phyloP scores from a whole-genome alignment of 441 rosid genomes.

The Pelargonium australe region DNA sequence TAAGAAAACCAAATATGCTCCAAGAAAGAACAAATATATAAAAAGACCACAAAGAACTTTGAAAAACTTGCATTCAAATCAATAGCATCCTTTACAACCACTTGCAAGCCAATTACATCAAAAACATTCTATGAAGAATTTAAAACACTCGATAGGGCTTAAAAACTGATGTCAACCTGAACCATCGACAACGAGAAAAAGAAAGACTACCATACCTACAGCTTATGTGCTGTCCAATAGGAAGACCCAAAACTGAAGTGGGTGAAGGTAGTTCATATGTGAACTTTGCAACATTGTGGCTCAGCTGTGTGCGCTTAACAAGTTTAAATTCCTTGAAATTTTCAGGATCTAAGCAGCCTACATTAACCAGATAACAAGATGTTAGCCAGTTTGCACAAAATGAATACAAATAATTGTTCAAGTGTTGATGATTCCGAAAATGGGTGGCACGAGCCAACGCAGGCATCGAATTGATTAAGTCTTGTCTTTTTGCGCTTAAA shows the following conservation, averaged over 20 bases:
- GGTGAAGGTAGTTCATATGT: constrained; percentile 42
- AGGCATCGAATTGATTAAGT: background rate
- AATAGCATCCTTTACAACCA: background rate
- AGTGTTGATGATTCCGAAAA: too few relatives aligned
- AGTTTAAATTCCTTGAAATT: constrained; percentile 42
- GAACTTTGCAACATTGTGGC: constrained; percentile 46
- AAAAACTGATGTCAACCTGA: background rate
- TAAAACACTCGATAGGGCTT: background rate
- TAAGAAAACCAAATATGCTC: background rate
- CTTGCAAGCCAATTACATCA: background rate
- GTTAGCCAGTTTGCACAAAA: background rate
- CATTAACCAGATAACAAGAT: constrained; percentile 1
- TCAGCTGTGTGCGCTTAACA: constrained; percentile 33
- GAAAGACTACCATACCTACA: constrained; percentile 27
- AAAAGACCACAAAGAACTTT: background rate
- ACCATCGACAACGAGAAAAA: background rate
- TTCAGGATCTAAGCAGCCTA: constrained; percentile 46
- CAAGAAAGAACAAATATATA: background rate
- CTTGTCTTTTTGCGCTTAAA: background rate
- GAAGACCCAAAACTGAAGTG: constrained; percentile 40
- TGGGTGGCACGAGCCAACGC: background rate
- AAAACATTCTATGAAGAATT: background rate
- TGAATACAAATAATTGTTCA: background rate
- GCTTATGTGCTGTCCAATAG: constrained; percentile 45
- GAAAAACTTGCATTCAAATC: background rate